Evolutionary conservation across 1,139 yeast species (phyloP).

Genomic region (Diutina pseudorugosa): DNA sequence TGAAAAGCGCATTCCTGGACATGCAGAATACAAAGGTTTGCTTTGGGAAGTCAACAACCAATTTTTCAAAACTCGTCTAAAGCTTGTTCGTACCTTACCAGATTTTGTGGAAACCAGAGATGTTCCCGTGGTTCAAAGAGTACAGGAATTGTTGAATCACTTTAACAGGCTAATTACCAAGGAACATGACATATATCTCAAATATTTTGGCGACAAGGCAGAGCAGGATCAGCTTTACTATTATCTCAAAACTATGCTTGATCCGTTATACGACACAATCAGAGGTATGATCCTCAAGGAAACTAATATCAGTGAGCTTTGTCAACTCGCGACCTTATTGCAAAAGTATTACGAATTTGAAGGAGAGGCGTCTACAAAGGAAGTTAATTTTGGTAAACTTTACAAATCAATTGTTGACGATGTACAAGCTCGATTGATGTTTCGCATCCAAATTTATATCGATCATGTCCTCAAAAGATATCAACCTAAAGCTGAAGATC

Average conservation of each 20-base stretch:
- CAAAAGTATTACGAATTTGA: conserved; percentile 60
- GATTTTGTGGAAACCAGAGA: background rate
- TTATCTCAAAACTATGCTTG: conserved; percentile 54
- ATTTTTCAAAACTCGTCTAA: conserved; percentile 46
- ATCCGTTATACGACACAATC: conserved; percentile 63
- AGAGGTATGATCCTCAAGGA: conserved; percentile 62
- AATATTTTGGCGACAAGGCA: conserved; percentile 27
- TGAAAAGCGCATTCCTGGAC: conserved; percentile 15
- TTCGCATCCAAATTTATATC: conserved; percentile 62
- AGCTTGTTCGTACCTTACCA: conserved; percentile 15
- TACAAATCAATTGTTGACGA: conserved; percentile 67
- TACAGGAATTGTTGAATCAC: conserved; percentile 48
- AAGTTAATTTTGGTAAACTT: conserved; percentile 12
- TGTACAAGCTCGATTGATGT: conserved; percentile 67
- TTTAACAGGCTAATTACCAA: conserved; percentile 46
- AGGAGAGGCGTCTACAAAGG: conserved; percentile 15
- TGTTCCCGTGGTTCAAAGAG: conserved; percentile 33
- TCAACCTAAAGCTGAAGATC: conserved; percentile 55
- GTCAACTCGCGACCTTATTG: conserved; percentile 65
- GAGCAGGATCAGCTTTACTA: conserved; percentile 21
- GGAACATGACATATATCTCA: conserved; percentile 47
- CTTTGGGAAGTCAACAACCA: conserved; percentile 50
- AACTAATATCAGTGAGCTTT: conserved; percentile 48
- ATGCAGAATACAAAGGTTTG: conserved; percentile 55
- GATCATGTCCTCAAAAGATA: conserved; percentile 59